Evolutionary conservation across 2,329 filamentous ascomycete species (phyloP).

Genomic region (Trichophyton schoenleinii): DNA sequence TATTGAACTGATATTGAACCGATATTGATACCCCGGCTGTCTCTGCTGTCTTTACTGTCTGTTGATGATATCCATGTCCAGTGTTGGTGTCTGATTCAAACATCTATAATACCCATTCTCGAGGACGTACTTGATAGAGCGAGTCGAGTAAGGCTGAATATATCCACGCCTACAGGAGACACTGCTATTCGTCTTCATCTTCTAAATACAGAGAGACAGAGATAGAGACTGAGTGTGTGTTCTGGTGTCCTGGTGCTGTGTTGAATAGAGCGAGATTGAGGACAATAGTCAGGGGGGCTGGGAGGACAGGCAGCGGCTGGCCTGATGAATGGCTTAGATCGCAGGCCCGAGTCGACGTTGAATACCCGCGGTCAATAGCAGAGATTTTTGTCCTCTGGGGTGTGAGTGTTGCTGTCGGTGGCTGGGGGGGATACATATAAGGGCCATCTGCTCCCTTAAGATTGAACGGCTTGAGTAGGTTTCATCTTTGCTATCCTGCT

Average conservation of each 20-base stretch:
- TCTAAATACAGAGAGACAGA: no score
- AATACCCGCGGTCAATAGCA: neutral
- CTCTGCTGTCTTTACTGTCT: neutral
- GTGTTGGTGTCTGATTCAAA: no score
- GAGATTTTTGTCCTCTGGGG: neutral
- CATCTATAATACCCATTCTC: no score
- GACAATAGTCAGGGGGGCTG: neutral
- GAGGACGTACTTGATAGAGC: no score
- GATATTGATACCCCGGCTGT: no score
- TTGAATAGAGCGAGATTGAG: neutral
- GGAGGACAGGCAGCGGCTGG: neutral
- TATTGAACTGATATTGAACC: no score
- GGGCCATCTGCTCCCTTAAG: neutral
- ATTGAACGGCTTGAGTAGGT: neutral
- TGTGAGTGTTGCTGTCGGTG: neutral
- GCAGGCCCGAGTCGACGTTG: neutral
- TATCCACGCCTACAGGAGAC: no score
- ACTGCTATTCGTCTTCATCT: no score
- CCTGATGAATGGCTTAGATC: neutral
- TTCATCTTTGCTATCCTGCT: no score
- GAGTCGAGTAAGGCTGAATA: no score
- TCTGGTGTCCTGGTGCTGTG: neutral
- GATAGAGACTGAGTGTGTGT: no score
- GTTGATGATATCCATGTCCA: no score
- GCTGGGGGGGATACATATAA: neutral